Percentiles rank a stretch among this genome's conserved stretches.
phyloP scores from a whole-genome alignment of 2,329 filamentous ascomycete genomes.

The Aspergillus proliferans region DNA sequence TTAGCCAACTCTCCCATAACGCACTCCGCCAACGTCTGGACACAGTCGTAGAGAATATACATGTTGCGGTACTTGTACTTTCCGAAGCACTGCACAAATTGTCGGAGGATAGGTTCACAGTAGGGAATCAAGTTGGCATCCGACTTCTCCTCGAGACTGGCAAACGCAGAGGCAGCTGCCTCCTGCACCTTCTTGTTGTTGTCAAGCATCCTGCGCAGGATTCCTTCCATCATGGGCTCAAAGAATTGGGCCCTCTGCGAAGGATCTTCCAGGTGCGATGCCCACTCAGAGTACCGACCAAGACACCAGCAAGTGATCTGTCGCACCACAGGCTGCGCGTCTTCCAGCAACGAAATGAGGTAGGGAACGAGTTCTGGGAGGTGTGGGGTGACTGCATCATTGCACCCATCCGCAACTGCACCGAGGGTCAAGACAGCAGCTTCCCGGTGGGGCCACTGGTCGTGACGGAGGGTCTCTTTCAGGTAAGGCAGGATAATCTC shows the following conservation, averaged over 20 bases:
- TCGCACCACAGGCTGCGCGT: constrained; percentile 81
- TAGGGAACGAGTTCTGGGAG: constrained; percentile 86
- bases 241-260: constrained; percentile 71
- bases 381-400: constrained; percentile 82
- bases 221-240: constrained; percentile 94
- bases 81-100: constrained; percentile 85
- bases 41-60: constrained; percentile 97
- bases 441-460: constrained; percentile 87
- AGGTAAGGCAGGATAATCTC: constrained; percentile 87
- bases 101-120: constrained; percentile 79
- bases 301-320: constrained; percentile 98
- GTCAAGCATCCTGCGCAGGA: constrained; percentile 90
- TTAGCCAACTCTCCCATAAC: constrained; percentile 76
- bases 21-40: constrained; percentile 91
- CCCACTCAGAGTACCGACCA: constrained; percentile 89
- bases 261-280: constrained; percentile 64
- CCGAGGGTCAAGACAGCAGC: constrained; percentile 90
- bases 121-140: constrained; percentile 76
- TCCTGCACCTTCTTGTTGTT: constrained; percentile 97
- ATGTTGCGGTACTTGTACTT: constrained; percentile 99
- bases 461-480: constrained; percentile 78
- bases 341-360: constrained; percentile 76
- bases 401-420: constrained; percentile 90
- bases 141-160: constrained; percentile 90
- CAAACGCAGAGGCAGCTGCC: constrained; percentile 90